These are phyloP conservation scores for Trametes pubescens DNA, from an alignment of 1,284 basidiomycete genomes.

Conservation along the genomic window DNA sequence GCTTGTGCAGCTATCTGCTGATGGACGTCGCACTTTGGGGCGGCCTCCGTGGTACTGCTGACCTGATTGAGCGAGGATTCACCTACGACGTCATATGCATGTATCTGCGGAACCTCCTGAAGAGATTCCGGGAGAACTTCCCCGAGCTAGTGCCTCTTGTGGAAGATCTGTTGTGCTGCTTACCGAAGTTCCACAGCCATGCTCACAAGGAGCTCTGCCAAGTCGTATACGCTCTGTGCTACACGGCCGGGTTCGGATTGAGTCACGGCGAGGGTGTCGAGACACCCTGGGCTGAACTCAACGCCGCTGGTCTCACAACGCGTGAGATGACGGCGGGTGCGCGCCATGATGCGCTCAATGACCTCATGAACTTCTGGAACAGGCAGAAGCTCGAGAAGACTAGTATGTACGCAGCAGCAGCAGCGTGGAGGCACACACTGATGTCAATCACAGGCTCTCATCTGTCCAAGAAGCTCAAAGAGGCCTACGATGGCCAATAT, in stretches of 20 bases:
- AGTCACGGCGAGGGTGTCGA: constrained; percentile 19
- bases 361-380: constrained; percentile 8
- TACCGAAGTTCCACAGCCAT: constrained; percentile 15
- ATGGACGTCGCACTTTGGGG: neutral
- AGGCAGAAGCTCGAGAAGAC: neutral
- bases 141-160: neutral
- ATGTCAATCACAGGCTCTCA: neutral
- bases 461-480: neutral
- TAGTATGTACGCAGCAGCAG: neutral
- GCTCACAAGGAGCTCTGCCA: constrained; percentile 15
- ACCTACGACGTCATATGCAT: constrained; percentile 5
- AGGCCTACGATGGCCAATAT: neutral
- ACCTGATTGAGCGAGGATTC: neutral
- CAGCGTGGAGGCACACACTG: neutral
- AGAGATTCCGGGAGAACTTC: neutral
- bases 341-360: constrained; percentile 7
- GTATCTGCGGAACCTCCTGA: neutral
- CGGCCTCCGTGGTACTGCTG: neutral
- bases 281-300: constrained; percentile 15
- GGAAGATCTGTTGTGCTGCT: neutral
- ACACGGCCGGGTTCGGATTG: constrained; percentile 2
- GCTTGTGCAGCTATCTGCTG: neutral
- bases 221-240: constrained; percentile 10
- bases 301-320: constrained; percentile 1
- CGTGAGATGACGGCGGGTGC: constrained; percentile 20